phyloP scores from a whole-genome alignment of 2,329 filamentous ascomycete genomes.

The Fusarium sarcochroum region DNA sequence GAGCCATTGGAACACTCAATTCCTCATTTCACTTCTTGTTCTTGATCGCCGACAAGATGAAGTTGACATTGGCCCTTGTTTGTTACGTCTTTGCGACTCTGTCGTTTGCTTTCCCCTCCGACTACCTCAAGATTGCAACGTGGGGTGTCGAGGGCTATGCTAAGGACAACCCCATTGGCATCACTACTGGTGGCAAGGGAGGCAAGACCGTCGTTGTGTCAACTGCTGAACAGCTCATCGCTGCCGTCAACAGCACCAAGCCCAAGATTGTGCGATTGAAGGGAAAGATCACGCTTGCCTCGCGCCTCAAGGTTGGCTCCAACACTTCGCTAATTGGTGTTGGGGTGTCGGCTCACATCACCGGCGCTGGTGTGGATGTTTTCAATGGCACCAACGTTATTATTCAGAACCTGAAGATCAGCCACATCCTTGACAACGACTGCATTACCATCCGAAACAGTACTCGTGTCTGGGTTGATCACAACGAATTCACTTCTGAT shows the following conservation, averaged over 20 bases:
- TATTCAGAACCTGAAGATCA: slow-evolving; percentile 56
- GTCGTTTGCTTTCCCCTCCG: slow-evolving; percentile 30
- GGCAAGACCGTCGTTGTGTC: slow-evolving; percentile 64
- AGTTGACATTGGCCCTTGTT: slow-evolving; percentile 28
- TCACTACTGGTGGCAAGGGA: slow-evolving; percentile 58
- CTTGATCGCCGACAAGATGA: slow-evolving; percentile 24
- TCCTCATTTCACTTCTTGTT: not conserved
- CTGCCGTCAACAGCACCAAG: slow-evolving; percentile 59
- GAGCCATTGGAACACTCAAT: not conserved
- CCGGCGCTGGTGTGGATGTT: slow-evolving; percentile 55
- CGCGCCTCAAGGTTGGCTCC: slow-evolving; percentile 60
- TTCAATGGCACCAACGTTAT: slow-evolving; percentile 57
- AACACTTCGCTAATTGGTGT: slow-evolving; percentile 61
- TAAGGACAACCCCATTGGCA: slow-evolving; percentile 55
- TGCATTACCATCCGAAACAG: slow-evolving; percentile 61
- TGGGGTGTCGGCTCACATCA: slow-evolving; percentile 54
- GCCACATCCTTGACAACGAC: slow-evolving; percentile 57
- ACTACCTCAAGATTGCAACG: slow-evolving; percentile 40
- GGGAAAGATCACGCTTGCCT: slow-evolving; percentile 50
- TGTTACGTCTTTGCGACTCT: slow-evolving; percentile 31
- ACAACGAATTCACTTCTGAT: slow-evolving; percentile 62
- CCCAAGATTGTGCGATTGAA: slow-evolving; percentile 60
- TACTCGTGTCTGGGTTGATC: slow-evolving; percentile 63
- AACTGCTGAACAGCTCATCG: slow-evolving; percentile 58
- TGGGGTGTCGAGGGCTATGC: slow-evolving; percentile 49